Base-by-base conservation (phyloP, 75 land plant species). In the Chamaecyparis obtusa region DNA sequence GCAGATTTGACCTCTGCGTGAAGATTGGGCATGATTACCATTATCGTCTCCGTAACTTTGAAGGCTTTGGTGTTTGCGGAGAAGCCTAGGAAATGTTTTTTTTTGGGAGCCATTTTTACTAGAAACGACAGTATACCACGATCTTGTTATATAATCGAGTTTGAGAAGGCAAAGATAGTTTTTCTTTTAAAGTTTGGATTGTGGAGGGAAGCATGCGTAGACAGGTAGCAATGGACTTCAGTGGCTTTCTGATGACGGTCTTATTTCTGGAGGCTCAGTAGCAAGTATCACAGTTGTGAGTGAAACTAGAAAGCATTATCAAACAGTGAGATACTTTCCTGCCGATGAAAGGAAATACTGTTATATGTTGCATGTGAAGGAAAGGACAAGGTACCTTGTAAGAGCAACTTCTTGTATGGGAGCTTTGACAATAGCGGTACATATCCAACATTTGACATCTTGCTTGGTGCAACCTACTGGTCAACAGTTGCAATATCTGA, bases 131-230 rank as follows among this genome's bases (percentile, higher is more conserved):
- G n/a, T n/a, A n/a, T n/a, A n/a, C n/a, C n/a, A n/a, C n/a, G n/a
- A n/a, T n/a, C n/a, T n/a, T n/a, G n/a, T n/a, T n/a, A n/a, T n/a
- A n/a, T n/a, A n/a, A n/a, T n/a, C n/a, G n/a, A n/a, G n/a, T n/a
- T n/a, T n/a, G n/a, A n/a, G n/a, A n/a, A n/a, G n/a, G n/a, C n/a
- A n/a, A n/a, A n/a, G n/a, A n/a, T n/a, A n/a, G n/a, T n/a, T n/a
- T n/a, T n/a, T n/a, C n/a, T n/a, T n/a, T n/a, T n/a, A n/a, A n/a
- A 96, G 98, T 85, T 51, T 96, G 41, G 94, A 96, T 78, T 96
- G 98, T 92, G 98, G 98, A 80, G 96, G 96, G 77, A 78, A 27
- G 44, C 91, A 88, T 39, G 85, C 46, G 33, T 93, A 89, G 86
- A 91, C 89, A 41, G 98, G 95, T 87, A 91, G 89, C 5, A 83